Evolutionary conservation across 139 green algal genomes (phyloP), one percentile per base, ranked within the genome.

Genomic region (Coccomyxa sp.): DNA sequence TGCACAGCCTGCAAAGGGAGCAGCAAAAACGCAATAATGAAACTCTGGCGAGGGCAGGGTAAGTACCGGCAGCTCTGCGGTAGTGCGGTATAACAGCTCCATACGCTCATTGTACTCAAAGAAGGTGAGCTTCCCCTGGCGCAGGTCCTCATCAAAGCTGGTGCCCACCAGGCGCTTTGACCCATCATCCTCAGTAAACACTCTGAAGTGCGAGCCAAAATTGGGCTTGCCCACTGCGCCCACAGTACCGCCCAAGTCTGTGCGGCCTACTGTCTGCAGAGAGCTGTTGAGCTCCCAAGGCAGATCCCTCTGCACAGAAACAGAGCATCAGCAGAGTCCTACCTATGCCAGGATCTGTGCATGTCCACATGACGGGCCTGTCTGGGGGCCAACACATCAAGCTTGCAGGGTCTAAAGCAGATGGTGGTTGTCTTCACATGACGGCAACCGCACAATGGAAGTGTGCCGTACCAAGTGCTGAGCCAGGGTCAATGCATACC

Each of bases 71-170:
- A 75, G 18, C 36, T 31, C 16, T 33, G 35, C 9, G 8, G 38
- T 31, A 27, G 50, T 78, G 72, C 58, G 86, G 64, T 41, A 33
- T 4, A 80, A 38, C 7, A 39, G 34, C 12, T 64, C 69, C 55
- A 81, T 39, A 36, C 40, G 33, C n/a, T 89, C 79, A 37, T 86
- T 76, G 33, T 84, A 89, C 73, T 89, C 85, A 55, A 70, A 88
- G 50, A 89, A 39, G 77, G 68, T 82, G 16, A 89, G 55, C 0
- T 35, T 39, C 29, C 79, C 85, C 36, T 54, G 34, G 5, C 35
- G 16, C n/a, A 69, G 39, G 4, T 34, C 36, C 78, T 89, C 82
- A 22, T 34, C 18, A 7, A 81, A 68, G n/a, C 78, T 79, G 74
- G 85, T 88, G 10, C 70, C 86, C 24, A 87, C 74, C 64, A 90